A percentile compares a stretch with the other conserved stretches of the same genome.
Conservation (phyloP, 2,329 filamentous ascomycete species). For the Botryotinia globosa region DNA sequence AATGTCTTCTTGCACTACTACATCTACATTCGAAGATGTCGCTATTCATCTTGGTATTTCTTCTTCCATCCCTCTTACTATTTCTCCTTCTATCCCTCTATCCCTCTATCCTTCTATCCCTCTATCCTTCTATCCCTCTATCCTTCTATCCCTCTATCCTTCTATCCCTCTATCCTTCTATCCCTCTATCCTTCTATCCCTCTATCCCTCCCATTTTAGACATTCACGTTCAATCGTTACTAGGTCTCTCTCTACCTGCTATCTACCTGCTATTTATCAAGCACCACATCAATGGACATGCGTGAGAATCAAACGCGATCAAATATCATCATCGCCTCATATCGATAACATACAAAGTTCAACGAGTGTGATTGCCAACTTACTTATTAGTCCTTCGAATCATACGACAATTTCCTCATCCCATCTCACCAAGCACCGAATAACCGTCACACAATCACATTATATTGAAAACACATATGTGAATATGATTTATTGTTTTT, state of each 20-base stretch:
- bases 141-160: too few relatives aligned
- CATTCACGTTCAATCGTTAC: not conserved
- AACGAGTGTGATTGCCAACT: not conserved
- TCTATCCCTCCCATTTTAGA: not conserved
- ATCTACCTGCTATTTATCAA: not conserved
- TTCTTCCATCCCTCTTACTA: not conserved
- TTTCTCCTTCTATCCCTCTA: not conserved
- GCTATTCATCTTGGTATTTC: not conserved
- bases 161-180: not conserved
- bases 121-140: not conserved
- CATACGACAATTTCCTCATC: not conserved
- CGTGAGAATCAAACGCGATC: not conserved
- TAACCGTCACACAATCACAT: not conserved
- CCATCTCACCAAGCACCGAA: not conserved
- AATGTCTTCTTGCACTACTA: not conserved
- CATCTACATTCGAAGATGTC: not conserved
- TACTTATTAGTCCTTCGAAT: too few relatives aligned
- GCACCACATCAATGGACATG: not conserved
- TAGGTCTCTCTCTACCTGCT: too few relatives aligned
- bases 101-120: too few relatives aligned
- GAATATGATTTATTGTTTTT: slow-evolving; percentile 2
- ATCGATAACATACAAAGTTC: not conserved
- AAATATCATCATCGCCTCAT: not conserved
- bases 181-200: not conserved
- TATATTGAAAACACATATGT: not conserved